A percentile compares a stretch with the other conserved stretches of the same genome.
Conservation (phyloP, 495 filamentous ascomycete species). For the Trichoderma virens region DNA sequence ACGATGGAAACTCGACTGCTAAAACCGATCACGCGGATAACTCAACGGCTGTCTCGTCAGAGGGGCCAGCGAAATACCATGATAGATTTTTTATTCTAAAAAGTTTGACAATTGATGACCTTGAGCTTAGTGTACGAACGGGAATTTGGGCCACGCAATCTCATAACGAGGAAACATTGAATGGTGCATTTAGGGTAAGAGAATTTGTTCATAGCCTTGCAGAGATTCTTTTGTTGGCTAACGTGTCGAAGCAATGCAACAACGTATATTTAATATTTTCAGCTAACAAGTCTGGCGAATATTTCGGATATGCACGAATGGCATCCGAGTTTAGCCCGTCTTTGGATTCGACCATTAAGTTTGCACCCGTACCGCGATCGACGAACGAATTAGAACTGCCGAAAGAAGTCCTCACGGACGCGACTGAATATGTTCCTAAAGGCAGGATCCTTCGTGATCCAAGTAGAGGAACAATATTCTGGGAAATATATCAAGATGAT, state of each 20-base stretch:
- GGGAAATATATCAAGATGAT: conserved; percentile 70
- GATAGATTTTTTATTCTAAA: conserved; percentile 92
- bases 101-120: conserved; percentile 88
- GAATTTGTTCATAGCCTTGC: neutral
- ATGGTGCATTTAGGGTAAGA: conserved; percentile 71
- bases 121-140: conserved; percentile 81
- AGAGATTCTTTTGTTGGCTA: neutral
- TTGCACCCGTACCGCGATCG: conserved; percentile 49
- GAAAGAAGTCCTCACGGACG: conserved; percentile 66
- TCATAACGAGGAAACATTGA: conserved; percentile 81
- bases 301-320: conserved; percentile 95
- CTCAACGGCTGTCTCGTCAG: conserved; percentile 2
- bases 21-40: conserved; percentile 13
- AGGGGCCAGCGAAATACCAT: conserved; percentile 25
- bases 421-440: conserved; percentile 71
- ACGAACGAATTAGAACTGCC: conserved; percentile 57
- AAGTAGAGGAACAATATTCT: conserved; percentile 89
- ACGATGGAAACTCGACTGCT: conserved; percentile 15
- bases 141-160: conserved; percentile 91
- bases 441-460: conserved; percentile 92
- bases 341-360: conserved; percentile 57
- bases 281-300: conserved; percentile 96
- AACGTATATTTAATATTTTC: conserved; percentile 96
- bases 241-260: conserved; percentile 29
- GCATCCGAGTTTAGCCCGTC: conserved; percentile 74